phyloP scores from a whole-genome alignment of 1,139 yeast species.

The Zygosaccharomyces pseudobailii region DNA sequence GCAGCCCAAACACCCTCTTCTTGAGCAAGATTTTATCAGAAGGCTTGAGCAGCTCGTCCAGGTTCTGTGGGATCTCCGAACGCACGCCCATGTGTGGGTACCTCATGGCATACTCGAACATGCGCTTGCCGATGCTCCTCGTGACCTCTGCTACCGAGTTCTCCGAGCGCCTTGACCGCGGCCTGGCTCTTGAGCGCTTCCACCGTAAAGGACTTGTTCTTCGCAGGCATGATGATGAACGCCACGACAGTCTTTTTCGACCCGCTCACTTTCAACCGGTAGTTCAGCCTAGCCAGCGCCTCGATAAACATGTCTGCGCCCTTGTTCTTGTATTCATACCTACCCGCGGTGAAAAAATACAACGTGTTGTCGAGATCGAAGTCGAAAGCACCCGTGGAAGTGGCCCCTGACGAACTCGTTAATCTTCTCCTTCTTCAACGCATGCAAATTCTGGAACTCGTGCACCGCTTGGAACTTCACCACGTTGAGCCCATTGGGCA shows the following conservation, averaged over 20 bases:
- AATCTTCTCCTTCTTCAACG: constrained; percentile 83
- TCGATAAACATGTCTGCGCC: constrained; percentile 96
- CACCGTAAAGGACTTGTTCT: constrained; percentile 87
- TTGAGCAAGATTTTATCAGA: constrained; percentile 86
- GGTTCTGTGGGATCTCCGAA: constrained; percentile 50
- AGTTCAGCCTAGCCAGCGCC: constrained; percentile 86
- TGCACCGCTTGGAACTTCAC: constrained; percentile 96
- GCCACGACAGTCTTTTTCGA: constrained; percentile 94
- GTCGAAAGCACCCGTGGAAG: constrained; percentile 92
- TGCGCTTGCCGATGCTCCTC: constrained; percentile 76
- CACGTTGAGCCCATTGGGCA: constrained; percentile 94
- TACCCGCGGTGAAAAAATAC: constrained; percentile 93
- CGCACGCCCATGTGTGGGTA: constrained; percentile 53
- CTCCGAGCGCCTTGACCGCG: constrained; percentile 85
- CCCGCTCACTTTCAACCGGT: constrained; percentile 71
- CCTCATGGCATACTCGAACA: constrained; percentile 87
- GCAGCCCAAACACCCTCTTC: constrained; percentile 89
- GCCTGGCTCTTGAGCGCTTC: constrained; percentile 97
- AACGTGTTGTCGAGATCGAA: constrained; percentile 91
- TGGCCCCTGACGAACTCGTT: constrained; percentile 95
- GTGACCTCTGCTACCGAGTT: constrained; percentile 87
- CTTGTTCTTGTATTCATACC: constrained; percentile 94
- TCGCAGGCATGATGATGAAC: constrained; percentile 98
- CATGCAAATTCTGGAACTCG: constrained; percentile 96
- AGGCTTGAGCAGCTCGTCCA: constrained; percentile 80